phyloP scores from a whole-genome alignment of 2,329 filamentous ascomycete species.

The Calonectria montana region DNA sequence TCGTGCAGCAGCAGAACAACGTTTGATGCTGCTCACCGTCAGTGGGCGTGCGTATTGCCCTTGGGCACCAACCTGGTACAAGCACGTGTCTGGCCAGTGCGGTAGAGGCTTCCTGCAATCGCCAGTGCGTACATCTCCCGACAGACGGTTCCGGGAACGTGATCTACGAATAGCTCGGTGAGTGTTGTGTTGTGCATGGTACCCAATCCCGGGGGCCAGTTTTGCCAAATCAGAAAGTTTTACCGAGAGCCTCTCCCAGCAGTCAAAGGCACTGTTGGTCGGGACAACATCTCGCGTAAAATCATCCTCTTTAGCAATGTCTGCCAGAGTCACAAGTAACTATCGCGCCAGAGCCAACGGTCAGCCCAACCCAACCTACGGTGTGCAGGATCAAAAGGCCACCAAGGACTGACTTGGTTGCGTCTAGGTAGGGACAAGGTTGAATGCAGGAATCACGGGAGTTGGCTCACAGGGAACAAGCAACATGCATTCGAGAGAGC shows the following conservation, averaged over 20 bases:
- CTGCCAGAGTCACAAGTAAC: neutral
- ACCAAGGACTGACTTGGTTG: neutral
- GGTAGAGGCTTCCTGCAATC: neutral
- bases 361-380: neutral
- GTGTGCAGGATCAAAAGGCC: conserved; percentile 9
- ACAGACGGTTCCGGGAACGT: neutral
- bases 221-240: neutral
- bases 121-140: neutral
- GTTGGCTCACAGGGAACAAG: neutral
- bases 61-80: conserved; percentile 4
- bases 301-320: neutral
- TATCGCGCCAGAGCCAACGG: neutral
- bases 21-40: neutral
- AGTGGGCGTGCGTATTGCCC: neutral
- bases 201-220: neutral
- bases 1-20: neutral
- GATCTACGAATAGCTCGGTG: neutral
- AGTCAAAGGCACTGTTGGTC: neutral
- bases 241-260: neutral
- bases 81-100: neutral
- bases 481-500: neutral
- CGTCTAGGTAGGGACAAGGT: conserved; percentile 13
- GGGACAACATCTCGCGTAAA: neutral
- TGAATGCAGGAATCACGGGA: neutral
- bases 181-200: neutral